A percentile compares a stretch with the other conserved stretches of the same genome.
phyloP scores from a whole-genome alignment of 2,329 filamentous ascomycete species.

The Xylariales sp. region DNA sequence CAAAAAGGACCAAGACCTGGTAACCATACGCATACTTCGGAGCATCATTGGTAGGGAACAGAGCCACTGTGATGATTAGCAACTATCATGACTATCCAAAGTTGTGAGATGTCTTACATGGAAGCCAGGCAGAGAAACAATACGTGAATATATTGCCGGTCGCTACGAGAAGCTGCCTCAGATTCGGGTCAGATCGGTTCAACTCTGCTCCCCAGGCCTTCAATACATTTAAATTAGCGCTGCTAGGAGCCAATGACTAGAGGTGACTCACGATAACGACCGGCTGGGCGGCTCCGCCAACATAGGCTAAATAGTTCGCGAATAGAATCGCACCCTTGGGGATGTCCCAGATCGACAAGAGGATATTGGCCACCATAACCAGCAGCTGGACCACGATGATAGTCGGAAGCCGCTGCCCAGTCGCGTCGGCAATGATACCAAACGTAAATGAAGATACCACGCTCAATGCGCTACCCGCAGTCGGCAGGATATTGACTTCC shows the following conservation, averaged over 20 bases:
- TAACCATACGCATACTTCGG: slow-evolving; percentile 1
- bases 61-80: too few species aligned
- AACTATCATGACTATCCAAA: too few species aligned
- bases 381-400: neutral
- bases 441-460: neutral
- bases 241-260: neutral
- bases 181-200: neutral
- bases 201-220: neutral
- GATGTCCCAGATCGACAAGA: slow-evolving; percentile 1
- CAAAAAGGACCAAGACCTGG: neutral
- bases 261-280: slow-evolving; percentile 1
- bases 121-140: neutral
- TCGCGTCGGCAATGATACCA: neutral
- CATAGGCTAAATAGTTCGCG: slow-evolving; percentile 3
- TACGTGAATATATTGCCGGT: slow-evolving; percentile 1
- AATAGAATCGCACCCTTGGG: slow-evolving; percentile 5
- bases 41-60: neutral
- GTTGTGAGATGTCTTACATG: too few species aligned
- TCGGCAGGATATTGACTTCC: slow-evolving; percentile 1
- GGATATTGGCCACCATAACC: slow-evolving; percentile 3
- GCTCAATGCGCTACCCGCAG: slow-evolving; percentile 1
- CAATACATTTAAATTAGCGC: too few species aligned
- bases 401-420: neutral
- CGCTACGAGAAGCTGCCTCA: neutral
- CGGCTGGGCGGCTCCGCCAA: neutral